phyloP scores from a whole-genome alignment of 495 filamentous ascomycete genomes.

The Apodospora peruviana region DNA sequence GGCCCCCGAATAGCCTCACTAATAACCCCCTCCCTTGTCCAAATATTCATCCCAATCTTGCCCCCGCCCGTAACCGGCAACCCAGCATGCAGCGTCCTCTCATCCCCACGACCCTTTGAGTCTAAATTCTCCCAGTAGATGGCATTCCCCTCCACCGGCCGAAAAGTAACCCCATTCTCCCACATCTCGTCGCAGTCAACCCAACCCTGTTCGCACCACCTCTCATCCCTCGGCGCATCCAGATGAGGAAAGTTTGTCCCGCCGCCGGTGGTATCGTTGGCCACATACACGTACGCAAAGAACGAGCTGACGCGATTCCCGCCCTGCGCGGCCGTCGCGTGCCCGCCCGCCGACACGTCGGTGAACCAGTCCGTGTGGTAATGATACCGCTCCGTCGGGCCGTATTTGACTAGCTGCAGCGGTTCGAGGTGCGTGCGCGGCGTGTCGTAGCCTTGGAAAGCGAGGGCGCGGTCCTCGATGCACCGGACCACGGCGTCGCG shows the following conservation, averaged over 20 bases:
- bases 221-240: slow-evolving; percentile 24
- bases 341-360: slow-evolving; percentile 16
- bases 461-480: slow-evolving; percentile 60
- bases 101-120: slow-evolving; percentile 51
- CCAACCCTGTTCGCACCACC: slow-evolving; percentile 52
- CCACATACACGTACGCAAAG: slow-evolving; percentile 49
- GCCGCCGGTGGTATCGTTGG: slow-evolving; percentile 45
- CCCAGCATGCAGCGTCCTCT: slow-evolving; percentile 64
- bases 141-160: slow-evolving; percentile 62
- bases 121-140: slow-evolving; percentile 73
- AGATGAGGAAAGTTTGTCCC: slow-evolving; percentile 53
- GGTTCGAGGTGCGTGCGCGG: slow-evolving; percentile 44
- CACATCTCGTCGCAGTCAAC: slow-evolving; percentile 52
- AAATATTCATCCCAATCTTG: slow-evolving; percentile 82
- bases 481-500: slow-evolving; percentile 59
- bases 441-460: slow-evolving; percentile 60
- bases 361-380: slow-evolving; percentile 57
- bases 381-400: slow-evolving; percentile 41
- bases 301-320: slow-evolving; percentile 49
- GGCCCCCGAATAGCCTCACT: slow-evolving; percentile 28
- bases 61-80: slow-evolving; percentile 59
- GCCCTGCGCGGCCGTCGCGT: slow-evolving; percentile 31
- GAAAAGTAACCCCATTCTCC: slow-evolving; percentile 60
- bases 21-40: slow-evolving; percentile 45
- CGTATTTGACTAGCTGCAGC: slow-evolving; percentile 51